Base-by-base conservation (phyloP, 768 basidiomycete genomes). In the Gautieria morchelliformis region DNA sequence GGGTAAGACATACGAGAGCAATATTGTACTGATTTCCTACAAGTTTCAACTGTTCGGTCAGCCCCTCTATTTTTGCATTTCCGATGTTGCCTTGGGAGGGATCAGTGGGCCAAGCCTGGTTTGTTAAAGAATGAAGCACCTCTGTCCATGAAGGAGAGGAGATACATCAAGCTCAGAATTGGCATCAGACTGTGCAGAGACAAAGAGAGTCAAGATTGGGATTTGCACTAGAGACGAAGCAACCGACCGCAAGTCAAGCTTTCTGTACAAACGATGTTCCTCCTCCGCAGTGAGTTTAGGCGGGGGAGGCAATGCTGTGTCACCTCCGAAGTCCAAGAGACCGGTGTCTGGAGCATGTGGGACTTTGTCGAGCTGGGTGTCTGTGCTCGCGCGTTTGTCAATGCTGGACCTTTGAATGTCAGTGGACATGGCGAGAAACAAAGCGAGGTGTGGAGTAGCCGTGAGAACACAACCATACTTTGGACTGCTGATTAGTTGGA, bases 231-330 rank as follows among this genome's bases (percentile, higher is more conserved):
- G n/a, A 12, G 11, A 30, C 20, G 46, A 27, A 27, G 3, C 4
- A 48, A 56, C 53, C 39, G 27, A 52, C 51, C 79, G 70, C 6
- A 74, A 37, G 60, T 85, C 84, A 22, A 85, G 72, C 68, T 82
- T 85, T 56, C 77, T 67, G 72, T 81, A 81, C 52, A 85, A 66
- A 48, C 65, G 74, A 57, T 68, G 74, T 69, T 85, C 81, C 57
- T 82, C 66, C 51, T 75, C 77, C 9, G 66, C 65, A 1, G 78
- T 78, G 22, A 81, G 61, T 14, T 27, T 39, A 22, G 64, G 60
- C 5, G 78, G 77, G 0, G 74, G 73, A 17, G 75, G 78, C 5
- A 78, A 73, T 1, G 62, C 64, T 3, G 71, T 69, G 32, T 79
- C 77, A 22, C 75, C 76, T 12, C 73, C 78, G 59, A 77, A 78